Evolutionary conservation across 2,329 filamentous ascomycete species (phyloP).

Genomic region (Tolypocladium tundrense): DNA sequence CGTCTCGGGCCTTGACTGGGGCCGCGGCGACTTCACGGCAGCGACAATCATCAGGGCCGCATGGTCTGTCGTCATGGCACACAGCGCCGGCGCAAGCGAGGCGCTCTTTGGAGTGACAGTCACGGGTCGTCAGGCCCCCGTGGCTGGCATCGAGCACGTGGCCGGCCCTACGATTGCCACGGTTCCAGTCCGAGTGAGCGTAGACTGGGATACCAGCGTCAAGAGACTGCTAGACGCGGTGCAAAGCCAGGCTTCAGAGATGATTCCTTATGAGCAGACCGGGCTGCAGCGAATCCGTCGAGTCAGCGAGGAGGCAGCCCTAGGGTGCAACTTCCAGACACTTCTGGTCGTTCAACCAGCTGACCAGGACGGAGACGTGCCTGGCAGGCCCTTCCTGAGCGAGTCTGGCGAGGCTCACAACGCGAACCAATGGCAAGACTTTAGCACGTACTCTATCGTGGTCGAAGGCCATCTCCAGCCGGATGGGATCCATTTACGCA

Average conservation of each 20-base stretch:
- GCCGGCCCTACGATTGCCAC: slow-evolving; percentile 18
- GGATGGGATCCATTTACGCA: slow-evolving; percentile 3
- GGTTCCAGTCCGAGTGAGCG: slow-evolving; percentile 9
- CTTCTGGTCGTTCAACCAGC: slow-evolving; percentile 9
- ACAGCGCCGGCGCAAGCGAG: slow-evolving; percentile 24
- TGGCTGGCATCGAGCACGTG: slow-evolving; percentile 15
- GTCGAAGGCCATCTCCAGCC: slow-evolving; percentile 6
- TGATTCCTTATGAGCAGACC: slow-evolving; percentile 16
- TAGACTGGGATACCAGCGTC: slow-evolving; percentile 3
- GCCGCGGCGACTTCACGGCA: slow-evolving; percentile 7
- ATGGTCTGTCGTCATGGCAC: slow-evolving; percentile 21
- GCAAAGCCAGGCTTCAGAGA: slow-evolving; percentile 13
- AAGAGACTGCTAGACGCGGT: slow-evolving; percentile 3
- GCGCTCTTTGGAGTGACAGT: slow-evolving; percentile 16
- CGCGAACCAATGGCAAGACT: slow-evolving; percentile 4
- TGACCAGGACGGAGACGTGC: neutral
- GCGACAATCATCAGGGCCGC: slow-evolving; percentile 15
- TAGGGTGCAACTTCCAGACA: slow-evolving; percentile 7
- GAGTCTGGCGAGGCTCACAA: neutral
- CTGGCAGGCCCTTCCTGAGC: neutral
- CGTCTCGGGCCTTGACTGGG: slow-evolving; percentile 3
- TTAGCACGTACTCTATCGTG: slow-evolving; percentile 7
- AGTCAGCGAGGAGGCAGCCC: slow-evolving; percentile 1
- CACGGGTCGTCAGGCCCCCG: slow-evolving; percentile 14
- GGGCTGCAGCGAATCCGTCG: slow-evolving; percentile 18